Percentiles rank a stretch among this genome's conserved stretches.
These are phyloP conservation scores for Lophiostoma macrostomum DNA, from an alignment of 495 filamentous ascomycete species.

Conservation along the genomic window DNA sequence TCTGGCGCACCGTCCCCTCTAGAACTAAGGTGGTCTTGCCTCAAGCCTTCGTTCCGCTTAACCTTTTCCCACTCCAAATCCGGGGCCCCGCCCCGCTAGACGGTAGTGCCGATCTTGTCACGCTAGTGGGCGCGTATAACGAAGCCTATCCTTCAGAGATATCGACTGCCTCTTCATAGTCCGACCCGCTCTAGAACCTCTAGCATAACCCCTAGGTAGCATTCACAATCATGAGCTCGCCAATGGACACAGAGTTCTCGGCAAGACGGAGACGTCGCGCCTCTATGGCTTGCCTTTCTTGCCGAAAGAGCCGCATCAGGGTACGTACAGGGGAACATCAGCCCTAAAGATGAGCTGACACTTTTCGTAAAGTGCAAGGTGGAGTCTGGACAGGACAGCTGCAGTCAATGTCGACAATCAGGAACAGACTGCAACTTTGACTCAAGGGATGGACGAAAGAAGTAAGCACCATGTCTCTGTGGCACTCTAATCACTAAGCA, in stretches of 20 bases:
- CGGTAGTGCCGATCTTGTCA: slow-evolving; percentile 2
- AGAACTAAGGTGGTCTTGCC: too few relatives aligned
- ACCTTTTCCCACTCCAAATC: slow-evolving; percentile 14
- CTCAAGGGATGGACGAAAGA: slow-evolving; percentile 11
- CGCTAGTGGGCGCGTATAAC: slow-evolving; percentile 3
- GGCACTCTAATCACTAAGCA: not conserved
- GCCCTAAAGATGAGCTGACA: too few relatives aligned
- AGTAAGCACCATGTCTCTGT: not conserved
- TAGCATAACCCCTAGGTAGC: not conserved
- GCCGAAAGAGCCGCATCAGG: slow-evolving; percentile 17
- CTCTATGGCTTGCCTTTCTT: slow-evolving; percentile 15
- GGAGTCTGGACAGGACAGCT: slow-evolving; percentile 7
- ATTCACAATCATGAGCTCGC: slow-evolving; percentile 2
- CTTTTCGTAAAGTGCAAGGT: slow-evolving; percentile 10
- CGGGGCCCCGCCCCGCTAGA: slow-evolving; percentile 9
- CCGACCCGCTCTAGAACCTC: not conserved
- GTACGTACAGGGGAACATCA: too few relatives aligned
- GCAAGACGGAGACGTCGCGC: slow-evolving; percentile 12
- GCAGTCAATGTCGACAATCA: slow-evolving; percentile 11
- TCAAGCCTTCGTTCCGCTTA: slow-evolving; percentile 10
- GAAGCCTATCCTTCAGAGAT: slow-evolving; percentile 3
- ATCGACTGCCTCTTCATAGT: slow-evolving; percentile 12
- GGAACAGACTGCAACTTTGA: slow-evolving; percentile 6
- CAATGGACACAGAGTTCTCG: slow-evolving; percentile 13
- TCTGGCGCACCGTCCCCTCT: too few relatives aligned